Evolutionary conservation across 2,329 filamentous ascomycete genomes (phyloP).

Genomic region (Ambrosiella cleistominuta): DNA sequence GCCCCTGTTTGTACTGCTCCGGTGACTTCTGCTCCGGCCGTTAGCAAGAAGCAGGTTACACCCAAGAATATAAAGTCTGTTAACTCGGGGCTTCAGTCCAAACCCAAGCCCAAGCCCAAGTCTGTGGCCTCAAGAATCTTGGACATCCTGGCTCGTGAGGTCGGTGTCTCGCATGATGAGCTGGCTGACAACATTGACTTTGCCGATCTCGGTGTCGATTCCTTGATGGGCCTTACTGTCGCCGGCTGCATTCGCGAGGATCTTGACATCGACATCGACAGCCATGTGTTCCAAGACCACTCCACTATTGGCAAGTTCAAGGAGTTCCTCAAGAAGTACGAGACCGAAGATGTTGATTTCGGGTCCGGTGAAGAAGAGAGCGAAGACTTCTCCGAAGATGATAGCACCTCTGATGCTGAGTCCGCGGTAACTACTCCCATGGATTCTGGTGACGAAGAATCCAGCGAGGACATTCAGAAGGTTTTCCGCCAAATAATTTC

Average conservation of each 20-base stretch:
- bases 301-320: slow-evolving; percentile 38
- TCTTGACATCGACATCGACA: slow-evolving; percentile 35
- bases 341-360: slow-evolving; percentile 17
- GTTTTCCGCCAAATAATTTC: slow-evolving; percentile 49
- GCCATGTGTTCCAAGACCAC: slow-evolving; percentile 35
- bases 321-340: slow-evolving; percentile 22
- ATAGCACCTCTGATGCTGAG: slow-evolving; percentile 28
- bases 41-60: slow-evolving; percentile 27
- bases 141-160: slow-evolving; percentile 38
- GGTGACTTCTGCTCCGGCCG: slow-evolving; percentile 20
- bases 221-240: slow-evolving; percentile 42
- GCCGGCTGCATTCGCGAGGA: slow-evolving; percentile 39
- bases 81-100: slow-evolving; percentile 29
- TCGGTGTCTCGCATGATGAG: slow-evolving; percentile 36
- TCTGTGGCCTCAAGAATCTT: slow-evolving; percentile 27
- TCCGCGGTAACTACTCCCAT: slow-evolving; percentile 35
- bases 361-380: slow-evolving; percentile 18
- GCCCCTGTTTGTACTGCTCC: slow-evolving; percentile 20
- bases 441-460: slow-evolving; percentile 27
- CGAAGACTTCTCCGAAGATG: slow-evolving; percentile 26
- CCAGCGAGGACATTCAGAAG: slow-evolving; percentile 24
- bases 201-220: slow-evolving; percentile 41
- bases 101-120: slow-evolving; percentile 19
- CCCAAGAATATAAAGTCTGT: slow-evolving; percentile 29
- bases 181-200: slow-evolving; percentile 39